phyloP scores from a whole-genome alignment of 176 grass and related monocot genomes.

The Areca catechu region DNA sequence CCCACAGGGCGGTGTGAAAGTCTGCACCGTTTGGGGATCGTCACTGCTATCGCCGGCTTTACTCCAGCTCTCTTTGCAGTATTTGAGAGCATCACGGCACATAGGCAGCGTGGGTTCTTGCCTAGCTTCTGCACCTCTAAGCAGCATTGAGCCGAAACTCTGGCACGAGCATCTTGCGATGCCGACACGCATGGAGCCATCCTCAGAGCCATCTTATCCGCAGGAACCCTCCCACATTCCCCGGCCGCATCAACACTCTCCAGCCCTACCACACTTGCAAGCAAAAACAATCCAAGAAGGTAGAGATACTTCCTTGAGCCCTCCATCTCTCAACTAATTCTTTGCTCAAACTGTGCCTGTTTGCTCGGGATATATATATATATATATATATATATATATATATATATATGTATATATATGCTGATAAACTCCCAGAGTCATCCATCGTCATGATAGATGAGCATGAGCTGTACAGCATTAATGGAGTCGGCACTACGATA shows the following conservation, averaged over 20 bases:
- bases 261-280: constrained; percentile 9
- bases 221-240: constrained; percentile 51
- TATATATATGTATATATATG: too few species aligned
- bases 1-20: constrained; percentile 56
- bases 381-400: too few species aligned
- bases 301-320: constrained; percentile 26
- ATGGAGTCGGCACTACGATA: too few species aligned
- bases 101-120: constrained; percentile 54
- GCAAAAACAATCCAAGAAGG: constrained; percentile 30
- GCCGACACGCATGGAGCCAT: constrained; percentile 52
- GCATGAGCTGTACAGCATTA: too few species aligned
- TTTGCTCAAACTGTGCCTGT: too few species aligned
- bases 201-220: constrained; percentile 44
- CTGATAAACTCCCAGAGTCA: too few species aligned
- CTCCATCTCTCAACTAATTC: constrained; percentile 29
- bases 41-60: constrained; percentile 62
- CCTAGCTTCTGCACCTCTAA: constrained; percentile 45
- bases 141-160: constrained; percentile 48
- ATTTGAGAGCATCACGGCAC: constrained; percentile 72
- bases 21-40: constrained; percentile 82
- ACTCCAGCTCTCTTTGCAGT: constrained; percentile 52
- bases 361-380: too few species aligned
- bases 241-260: constrained; percentile 37
- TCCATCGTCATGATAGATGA: too few species aligned
- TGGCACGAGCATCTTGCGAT: constrained; percentile 37